Evolutionary conservation across 768 basidiomycete genomes (phyloP), one percentile per base, ranked within the genome.

Genomic region (Phanerochaete carnosa): DNA sequence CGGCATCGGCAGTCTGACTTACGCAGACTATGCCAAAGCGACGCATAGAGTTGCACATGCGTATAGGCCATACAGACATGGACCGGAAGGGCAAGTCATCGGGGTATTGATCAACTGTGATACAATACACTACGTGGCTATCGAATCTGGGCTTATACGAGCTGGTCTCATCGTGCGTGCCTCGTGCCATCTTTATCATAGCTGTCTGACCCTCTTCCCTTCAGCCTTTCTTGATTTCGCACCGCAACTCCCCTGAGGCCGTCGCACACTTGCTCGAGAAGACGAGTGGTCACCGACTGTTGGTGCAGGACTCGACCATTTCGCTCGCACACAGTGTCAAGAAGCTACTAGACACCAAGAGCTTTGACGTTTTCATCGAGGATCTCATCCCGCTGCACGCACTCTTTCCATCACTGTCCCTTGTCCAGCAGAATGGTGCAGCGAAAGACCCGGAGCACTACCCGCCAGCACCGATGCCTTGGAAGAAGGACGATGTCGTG

Each of bases 191-290:
- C n/a, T n/a, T n/a, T n/a, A n/a, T n/a, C n/a, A n/a, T n/a, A n/a
- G n/a, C n/a, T n/a, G n/a, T n/a, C n/a, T n/a, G n/a, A n/a, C n/a
- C n/a, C n/a, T n/a, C n/a, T n/a, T n/a, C n/a, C n/a, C n/a, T n/a
- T 15, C 33, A 65, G 65, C 62, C 65, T 1, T 43, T 63, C n/a
- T 62, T 59, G 5, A 47, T 65, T 2, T 65, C 59, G 33, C 59
- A 55, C 7, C 23, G 64, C 23, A 59, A 60, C 30, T 52, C 64
- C 16, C 43, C 61, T 9, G 61, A 65, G 39, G 66, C 64, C 13
- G 51, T 67, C 32, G 62, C 60, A 26, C 53, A 62, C 43, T 50
- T 65, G 33, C 46, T 67, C 50, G 55, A 60, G 53, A 65, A 65
- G 59, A 67, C 64, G 22, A 23, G 25, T 11, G 59, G 61, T 30